Base-by-base conservation (phyloP, 345 rosid genomes). In the Brassica rapa region DNA sequence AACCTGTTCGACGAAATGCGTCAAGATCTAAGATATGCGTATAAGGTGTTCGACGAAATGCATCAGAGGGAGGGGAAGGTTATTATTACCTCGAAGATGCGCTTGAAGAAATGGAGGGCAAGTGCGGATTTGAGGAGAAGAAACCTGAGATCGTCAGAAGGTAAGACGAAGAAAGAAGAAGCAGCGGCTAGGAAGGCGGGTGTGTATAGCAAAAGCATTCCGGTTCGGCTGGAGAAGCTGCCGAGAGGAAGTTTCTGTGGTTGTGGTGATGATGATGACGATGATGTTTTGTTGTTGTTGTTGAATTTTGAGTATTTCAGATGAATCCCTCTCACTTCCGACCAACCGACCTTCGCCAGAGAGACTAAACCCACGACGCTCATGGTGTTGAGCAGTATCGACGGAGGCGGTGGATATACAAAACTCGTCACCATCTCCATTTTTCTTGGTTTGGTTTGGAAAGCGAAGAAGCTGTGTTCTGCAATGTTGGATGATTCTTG, bases 41-140 rank as follows among this genome's bases (percentile, higher is more conserved):
- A 64, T 89, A 96, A 23, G 90, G 56, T 51, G 56, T n/a, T 51
- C 35, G 75, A 88, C 25, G 63, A 70, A 75, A 56, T 69, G 79
- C 33, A 61, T 61, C 24, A 35, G 32, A 57, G 74, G 12, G 62
- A 11, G 15, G 15, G 7, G 60, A 25, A 64, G 2, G 51, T 4
- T n/a, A 7, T 51, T 46, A 46, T 14, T 57, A 75, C 79, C 80
- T 74, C 80, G 43, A 80, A 65, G 68, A 75, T 68, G 25, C 98
- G 82, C 71, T 91, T 91, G 83, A 91, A 68, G 90, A 91, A 93
- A 83, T 91, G 98, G 72, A 87, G 25, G 68, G 91, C 73, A 16
- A 89, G 78, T 43, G 88, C 86, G 5, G 90, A 86, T 69, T 70
- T 72, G 64, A 91, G 85, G 39, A 87, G 27, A 61, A 85, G 74